These are phyloP conservation scores for Lentinus tigrinus DNA, from an alignment of 768 basidiomycete species.

Conservation along the genomic window DNA sequence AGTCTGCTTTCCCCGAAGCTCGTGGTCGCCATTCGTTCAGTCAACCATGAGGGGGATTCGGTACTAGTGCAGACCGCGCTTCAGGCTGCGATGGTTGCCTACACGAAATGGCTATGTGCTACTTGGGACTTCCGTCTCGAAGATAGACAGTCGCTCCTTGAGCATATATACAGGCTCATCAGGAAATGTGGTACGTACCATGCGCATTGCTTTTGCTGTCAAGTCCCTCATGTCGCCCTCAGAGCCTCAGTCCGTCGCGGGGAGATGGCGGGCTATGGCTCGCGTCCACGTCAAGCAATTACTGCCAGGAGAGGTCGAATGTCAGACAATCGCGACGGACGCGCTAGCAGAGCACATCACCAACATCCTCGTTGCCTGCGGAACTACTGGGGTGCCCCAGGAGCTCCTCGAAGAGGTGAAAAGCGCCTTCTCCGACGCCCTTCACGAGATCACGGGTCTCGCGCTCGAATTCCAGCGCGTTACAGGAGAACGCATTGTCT, in stretches of 20 bases:
- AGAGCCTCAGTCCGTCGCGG: conserved; percentile 12
- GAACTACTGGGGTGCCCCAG: neutral
- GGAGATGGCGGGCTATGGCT: conserved; percentile 14
- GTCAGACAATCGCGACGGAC: neutral
- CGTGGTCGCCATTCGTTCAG: neutral
- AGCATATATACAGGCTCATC: neutral
- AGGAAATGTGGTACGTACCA: conserved; percentile 4
- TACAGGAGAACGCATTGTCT: conserved; percentile 4
- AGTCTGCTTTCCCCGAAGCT: neutral
- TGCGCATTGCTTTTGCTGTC: neutral
- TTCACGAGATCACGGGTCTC: neutral
- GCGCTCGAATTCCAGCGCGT: neutral
- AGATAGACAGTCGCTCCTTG: neutral
- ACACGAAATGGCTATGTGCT: neutral
- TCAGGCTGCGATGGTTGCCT: neutral
- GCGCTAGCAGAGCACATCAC: neutral
- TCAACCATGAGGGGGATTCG: neutral
- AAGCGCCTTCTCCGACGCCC: neutral
- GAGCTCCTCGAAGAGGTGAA: neutral
- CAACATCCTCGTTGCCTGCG: conserved; percentile 1
- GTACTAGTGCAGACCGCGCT: conserved; percentile 7
- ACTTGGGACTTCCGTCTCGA: conserved; percentile 13
- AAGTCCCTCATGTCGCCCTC: neutral
- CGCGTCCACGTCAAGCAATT: neutral
- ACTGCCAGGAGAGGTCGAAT: neutral